These are phyloP conservation scores for Kokia cookei DNA, from an alignment of 441 rosid genomes.

Conservation along the genomic window DNA sequence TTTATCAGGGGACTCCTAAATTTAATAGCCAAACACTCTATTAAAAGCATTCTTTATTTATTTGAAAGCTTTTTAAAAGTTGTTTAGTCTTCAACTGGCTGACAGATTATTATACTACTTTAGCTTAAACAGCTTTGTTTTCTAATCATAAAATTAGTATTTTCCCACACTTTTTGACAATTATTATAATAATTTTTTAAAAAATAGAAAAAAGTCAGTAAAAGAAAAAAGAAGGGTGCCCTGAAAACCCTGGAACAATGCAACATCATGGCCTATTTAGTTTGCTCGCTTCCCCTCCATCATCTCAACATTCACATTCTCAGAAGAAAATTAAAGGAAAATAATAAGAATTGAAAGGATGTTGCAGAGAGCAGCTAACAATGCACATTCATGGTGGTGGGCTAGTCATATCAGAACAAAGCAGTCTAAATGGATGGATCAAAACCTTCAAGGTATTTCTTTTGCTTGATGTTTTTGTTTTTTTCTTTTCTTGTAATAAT, in stretches of 20 bases:
- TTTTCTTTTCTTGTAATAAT: background rate
- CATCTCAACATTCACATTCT: too few species aligned
- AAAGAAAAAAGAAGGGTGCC: background rate
- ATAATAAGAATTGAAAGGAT: conserved; percentile 16
- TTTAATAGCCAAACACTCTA: background rate
- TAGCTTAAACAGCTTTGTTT: background rate
- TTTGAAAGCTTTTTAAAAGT: background rate
- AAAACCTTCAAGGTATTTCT: conserved; percentile 72
- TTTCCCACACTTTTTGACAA: background rate
- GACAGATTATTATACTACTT: background rate
- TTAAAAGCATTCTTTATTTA: too few species aligned
- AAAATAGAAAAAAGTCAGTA: background rate
- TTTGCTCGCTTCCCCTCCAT: conserved; percentile 15
- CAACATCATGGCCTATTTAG: background rate
- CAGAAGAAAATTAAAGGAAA: background rate
- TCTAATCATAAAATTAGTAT: background rate
- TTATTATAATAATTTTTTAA: background rate
- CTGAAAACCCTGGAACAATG: conserved; percentile 5
- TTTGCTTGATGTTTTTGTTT: too few species aligned
- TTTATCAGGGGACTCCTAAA: background rate
- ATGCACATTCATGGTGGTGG: too few species aligned
- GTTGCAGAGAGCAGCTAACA: conserved; percentile 90
- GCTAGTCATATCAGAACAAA: conserved; percentile 44
- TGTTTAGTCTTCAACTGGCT: background rate
- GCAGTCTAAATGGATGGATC: conserved; percentile 97